Base-by-base conservation (phyloP, 2,329 filamentous ascomycete species). In the Claviceps spartinae region DNA sequence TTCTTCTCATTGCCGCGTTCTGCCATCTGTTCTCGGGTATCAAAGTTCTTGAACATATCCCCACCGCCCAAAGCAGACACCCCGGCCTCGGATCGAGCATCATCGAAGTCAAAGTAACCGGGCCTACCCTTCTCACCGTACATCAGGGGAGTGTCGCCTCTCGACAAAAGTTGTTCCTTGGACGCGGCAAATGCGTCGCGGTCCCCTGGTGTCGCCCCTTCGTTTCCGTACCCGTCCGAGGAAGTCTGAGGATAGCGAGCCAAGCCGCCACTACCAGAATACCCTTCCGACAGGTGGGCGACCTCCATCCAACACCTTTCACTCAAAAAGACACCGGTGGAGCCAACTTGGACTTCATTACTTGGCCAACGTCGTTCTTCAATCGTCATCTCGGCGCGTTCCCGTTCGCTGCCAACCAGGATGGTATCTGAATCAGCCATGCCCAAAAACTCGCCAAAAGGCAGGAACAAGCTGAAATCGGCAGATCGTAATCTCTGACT, bases 21-120 rank as follows among this genome's bases (percentile, higher is more conserved):
- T 0, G 91, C 88, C 80, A 98, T 88, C 64, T 95, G 87, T 65
- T 94, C 86, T 56, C 88, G 81, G 6, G 91, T 96, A 59, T 97
- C 91, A 7, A 97, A 76, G 61, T 96, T 95, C 63, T 89, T 88
- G 76, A 98, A 98, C 91, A 98, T 95, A 65, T 98, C 93, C 7
- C 93, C 90, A 50, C 80, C 86, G 47, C 90, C 86, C 64, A 95
- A 85, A 5, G 88, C 89, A n/a, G 91, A 96, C 2, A 78, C 85
- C 4, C 90, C 91, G 7, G 91, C 90, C 49, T 98, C 93, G 34
- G 93, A 97, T 44, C 89, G 88, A 7, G 83, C 75, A 64, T 98
- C 93, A 53, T 95, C 89, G 54, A 69, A 73, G 50, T 85, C 85
- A 61, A 96, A 96, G 64, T 95, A 96, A 22, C 83, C 85, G 2